phyloP scores from a whole-genome alignment of 371 early-diverging fungal species.

The Apophysomyces trapeziformis region DNA sequence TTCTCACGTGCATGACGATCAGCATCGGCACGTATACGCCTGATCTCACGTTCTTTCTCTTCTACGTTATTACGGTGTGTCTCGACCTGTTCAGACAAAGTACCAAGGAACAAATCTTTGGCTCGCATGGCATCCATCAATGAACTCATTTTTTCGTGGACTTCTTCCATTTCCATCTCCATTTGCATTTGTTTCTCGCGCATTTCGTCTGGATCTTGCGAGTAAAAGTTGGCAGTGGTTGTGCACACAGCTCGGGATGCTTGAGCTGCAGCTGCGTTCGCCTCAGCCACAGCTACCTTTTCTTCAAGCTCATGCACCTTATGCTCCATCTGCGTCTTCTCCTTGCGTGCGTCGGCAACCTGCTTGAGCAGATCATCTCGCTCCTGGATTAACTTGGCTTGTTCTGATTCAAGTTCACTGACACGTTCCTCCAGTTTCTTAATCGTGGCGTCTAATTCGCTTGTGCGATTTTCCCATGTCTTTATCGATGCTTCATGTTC shows the following conservation, averaged over 20 bases:
- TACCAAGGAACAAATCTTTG: constrained; percentile 52
- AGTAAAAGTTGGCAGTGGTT: constrained; percentile 27
- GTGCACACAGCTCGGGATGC: constrained; percentile 23
- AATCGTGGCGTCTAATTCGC: constrained; percentile 22
- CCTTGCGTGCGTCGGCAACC: constrained; percentile 60
- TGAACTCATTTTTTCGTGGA: constrained; percentile 52
- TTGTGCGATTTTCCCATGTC: constrained; percentile 27
- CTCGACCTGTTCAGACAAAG: constrained; percentile 54
- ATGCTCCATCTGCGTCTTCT: constrained; percentile 47
- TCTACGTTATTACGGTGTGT: constrained; percentile 48
- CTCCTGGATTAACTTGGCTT: constrained; percentile 61
- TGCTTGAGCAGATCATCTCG: constrained; percentile 58
- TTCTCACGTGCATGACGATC: constrained; percentile 49
- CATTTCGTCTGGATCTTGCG: constrained; percentile 38
- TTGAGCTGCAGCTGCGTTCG: constrained; percentile 46
- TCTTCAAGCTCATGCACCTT: constrained; percentile 45
- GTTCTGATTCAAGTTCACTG: constrained; percentile 63
- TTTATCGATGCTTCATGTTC: constrained; percentile 28
- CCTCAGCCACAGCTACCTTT: constrained; percentile 53
- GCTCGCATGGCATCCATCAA: constrained; percentile 53
- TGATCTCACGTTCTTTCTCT: constrained; percentile 55
- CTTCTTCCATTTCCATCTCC: constrained; percentile 56
- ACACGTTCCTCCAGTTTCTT: constrained; percentile 40
- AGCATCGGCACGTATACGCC: constrained; percentile 42
- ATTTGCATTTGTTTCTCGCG: constrained; percentile 47